phyloP scores from a whole-genome alignment of 495 filamentous ascomycete genomes.

The Aspergillus saccharolyticus region DNA sequence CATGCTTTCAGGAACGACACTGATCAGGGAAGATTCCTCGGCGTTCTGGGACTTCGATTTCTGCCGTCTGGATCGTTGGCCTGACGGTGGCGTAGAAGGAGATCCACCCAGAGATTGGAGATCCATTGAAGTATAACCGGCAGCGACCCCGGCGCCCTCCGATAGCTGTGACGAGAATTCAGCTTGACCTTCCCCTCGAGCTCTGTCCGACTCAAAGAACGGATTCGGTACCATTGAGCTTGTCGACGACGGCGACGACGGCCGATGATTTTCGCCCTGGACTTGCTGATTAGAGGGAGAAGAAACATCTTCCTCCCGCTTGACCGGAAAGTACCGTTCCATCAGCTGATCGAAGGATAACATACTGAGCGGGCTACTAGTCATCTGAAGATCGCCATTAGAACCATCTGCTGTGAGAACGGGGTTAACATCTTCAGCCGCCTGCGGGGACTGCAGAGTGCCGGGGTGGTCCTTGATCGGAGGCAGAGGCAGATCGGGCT shows the following conservation, averaged over 20 bases:
- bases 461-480: background rate
- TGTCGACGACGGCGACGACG: constrained; percentile 8
- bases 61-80: constrained; percentile 1
- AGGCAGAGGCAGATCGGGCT: background rate
- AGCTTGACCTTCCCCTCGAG: constrained; percentile 15
- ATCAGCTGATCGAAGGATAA: constrained; percentile 12
- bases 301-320: background rate
- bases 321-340: background rate
- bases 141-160: constrained; percentile 9
- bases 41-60: background rate
- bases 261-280: constrained; percentile 1
- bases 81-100: constrained; percentile 9
- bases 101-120: constrained; percentile 7
- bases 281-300: constrained; percentile 1
- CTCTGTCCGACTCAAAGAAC: constrained; percentile 24
- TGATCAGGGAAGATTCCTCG: constrained; percentile 10
- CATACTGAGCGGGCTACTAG: constrained; percentile 13
- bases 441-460: constrained; percentile 2
- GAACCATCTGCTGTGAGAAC: constrained; percentile 7
- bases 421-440: constrained; percentile 6
- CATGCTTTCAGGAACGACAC: constrained; percentile 9
- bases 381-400: constrained; percentile 12
- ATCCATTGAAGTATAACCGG: constrained; percentile 11
- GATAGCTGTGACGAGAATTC: background rate
- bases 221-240: constrained; percentile 22